Base-by-base conservation (phyloP, 2,329 filamentous ascomycete species). In the Calycina herbarum region DNA sequence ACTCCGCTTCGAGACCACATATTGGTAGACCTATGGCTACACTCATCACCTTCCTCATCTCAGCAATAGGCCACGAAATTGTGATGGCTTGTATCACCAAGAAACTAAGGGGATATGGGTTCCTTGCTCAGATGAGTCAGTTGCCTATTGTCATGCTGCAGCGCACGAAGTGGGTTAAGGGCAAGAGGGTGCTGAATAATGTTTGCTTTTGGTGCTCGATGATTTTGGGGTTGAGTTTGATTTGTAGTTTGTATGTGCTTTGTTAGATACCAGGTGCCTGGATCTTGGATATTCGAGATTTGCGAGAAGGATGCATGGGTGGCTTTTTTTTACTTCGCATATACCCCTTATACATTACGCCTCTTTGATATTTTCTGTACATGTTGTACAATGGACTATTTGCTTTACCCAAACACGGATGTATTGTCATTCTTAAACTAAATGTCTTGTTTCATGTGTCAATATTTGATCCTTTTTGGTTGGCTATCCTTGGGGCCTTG, bases 1-100 rank as follows among this genome's bases (percentile, higher is more conserved):
- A 98, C 79, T 90, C 88, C 65, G 93, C 93, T 1, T 91, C 89
- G 13, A 84, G 91, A 10, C 87, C 89, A 13, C 88, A 90, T 71
- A 89, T 96, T 73, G 94, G 92, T 24, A 87, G 89, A 65, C 83
- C 85, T 17, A 82, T 90, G 64, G 94, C 95, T 31, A 98, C 94
- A 31, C 80, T 93, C 67, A 91, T 97, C 71, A 98, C 95, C 0
- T 98, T 99, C 75, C 80, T 98, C 65, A 90, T 98, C 73, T 94
- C 89, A 66, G 92, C 95, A 42, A 76, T 96, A 27, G 93, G 93
- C 17, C 95, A 98, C 76, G 95, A 99, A 78, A 85, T 99, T 65
- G 92, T 99, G 73, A 96, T 99, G 91, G 93, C 91, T 7, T 98
- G 94, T 77, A 98, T 99, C 76, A 97, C 94, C 31, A 94, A 97